These are phyloP conservation scores for Arthrobotrys megalospora DNA, from an alignment of 2,329 filamentous ascomycete genomes.

Conservation along the genomic window DNA sequence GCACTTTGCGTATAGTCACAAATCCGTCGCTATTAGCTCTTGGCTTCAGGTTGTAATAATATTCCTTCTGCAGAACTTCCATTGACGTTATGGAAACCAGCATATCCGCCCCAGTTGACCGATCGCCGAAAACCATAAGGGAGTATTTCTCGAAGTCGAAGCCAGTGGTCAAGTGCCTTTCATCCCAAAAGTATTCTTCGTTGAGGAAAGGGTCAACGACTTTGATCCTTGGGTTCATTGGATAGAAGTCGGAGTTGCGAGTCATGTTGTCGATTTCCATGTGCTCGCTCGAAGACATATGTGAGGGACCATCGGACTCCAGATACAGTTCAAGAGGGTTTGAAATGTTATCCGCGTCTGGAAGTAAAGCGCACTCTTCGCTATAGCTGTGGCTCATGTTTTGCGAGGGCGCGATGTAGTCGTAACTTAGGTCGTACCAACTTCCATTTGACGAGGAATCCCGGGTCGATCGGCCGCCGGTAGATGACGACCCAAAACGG, in stretches of 20 bases:
- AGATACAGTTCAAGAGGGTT: slow-evolving; percentile 42
- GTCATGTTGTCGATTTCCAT: slow-evolving; percentile 41
- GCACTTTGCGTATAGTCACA: slow-evolving; percentile 26
- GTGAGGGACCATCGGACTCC: slow-evolving; percentile 20
- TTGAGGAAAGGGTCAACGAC: slow-evolving; percentile 16
- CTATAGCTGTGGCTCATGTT: slow-evolving; percentile 1
- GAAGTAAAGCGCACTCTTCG: slow-evolving; percentile 29
- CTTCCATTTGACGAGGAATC: slow-evolving; percentile 35
- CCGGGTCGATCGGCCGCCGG: slow-evolving; percentile 24
- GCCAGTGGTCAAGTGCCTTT: slow-evolving; percentile 18
- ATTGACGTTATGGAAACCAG: slow-evolving; percentile 47
- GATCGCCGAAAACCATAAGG: slow-evolving; percentile 30
- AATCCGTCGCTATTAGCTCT: slow-evolving; percentile 43
- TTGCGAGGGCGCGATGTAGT: slow-evolving; percentile 19
- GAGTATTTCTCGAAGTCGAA: slow-evolving; percentile 48
- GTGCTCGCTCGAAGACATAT: slow-evolving; percentile 23
- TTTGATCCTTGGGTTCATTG: slow-evolving; percentile 40
- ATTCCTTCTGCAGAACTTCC: slow-evolving; percentile 39
- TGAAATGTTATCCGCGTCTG: slow-evolving; percentile 32
- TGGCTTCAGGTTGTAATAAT: slow-evolving; percentile 35
- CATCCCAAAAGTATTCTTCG: slow-evolving; percentile 53
- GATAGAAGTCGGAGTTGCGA: slow-evolving; percentile 19
- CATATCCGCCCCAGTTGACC: slow-evolving; percentile 38
- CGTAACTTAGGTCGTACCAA: slow-evolving; percentile 8
- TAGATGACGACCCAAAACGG: slow-evolving; percentile 22